Percentiles rank a stretch among this genome's conserved stretches.
Conservation (phyloP, 495 filamentous ascomycete genomes). For the Chaetomium cochliodes region DNA sequence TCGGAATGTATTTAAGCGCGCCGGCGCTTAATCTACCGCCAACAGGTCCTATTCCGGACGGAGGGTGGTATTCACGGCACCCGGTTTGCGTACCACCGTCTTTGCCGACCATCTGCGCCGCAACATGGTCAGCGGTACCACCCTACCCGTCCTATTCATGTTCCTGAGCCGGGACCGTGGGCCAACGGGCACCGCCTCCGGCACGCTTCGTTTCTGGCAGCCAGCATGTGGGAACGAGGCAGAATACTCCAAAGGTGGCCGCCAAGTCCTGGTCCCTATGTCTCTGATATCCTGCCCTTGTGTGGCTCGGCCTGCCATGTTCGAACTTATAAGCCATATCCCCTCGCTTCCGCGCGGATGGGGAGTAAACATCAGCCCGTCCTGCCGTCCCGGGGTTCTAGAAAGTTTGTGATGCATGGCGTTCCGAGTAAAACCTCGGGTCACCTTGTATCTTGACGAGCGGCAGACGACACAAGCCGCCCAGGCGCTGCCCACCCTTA, state of each 20-base stretch:
- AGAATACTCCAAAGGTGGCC: not conserved
- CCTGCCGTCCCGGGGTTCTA: not conserved
- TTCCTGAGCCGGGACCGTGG: conserved; percentile 1
- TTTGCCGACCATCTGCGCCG: conserved; percentile 7
- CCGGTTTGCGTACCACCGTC: not conserved
- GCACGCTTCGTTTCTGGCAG: conserved; percentile 9
- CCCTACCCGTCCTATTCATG: conserved; percentile 16
- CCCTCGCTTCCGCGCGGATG: conserved; percentile 3
- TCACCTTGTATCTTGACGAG: conserved; percentile 13
- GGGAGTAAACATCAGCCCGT: not conserved
- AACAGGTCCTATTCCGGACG: conserved; percentile 1
- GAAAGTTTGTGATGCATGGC: conserved; percentile 18
- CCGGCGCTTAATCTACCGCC: conserved; percentile 8
- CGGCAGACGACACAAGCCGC: not conserved
- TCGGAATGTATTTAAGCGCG: not conserved
- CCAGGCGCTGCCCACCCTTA: conserved; percentile 8
- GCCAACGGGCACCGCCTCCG: conserved; percentile 14
- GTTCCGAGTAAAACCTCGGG: not conserved
- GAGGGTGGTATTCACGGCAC: conserved; percentile 5
- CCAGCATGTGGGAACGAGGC: not conserved
- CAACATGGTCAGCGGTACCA: conserved; percentile 8
- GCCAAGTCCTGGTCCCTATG: not conserved
- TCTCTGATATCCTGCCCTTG: not conserved
- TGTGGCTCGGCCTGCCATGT: conserved; percentile 6
- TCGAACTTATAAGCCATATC: conserved; percentile 10